These are phyloP conservation scores for Paracorniculantispora psalliotae DNA, from an alignment of 2,329 filamentous ascomycete species.

Conservation along the genomic window DNA sequence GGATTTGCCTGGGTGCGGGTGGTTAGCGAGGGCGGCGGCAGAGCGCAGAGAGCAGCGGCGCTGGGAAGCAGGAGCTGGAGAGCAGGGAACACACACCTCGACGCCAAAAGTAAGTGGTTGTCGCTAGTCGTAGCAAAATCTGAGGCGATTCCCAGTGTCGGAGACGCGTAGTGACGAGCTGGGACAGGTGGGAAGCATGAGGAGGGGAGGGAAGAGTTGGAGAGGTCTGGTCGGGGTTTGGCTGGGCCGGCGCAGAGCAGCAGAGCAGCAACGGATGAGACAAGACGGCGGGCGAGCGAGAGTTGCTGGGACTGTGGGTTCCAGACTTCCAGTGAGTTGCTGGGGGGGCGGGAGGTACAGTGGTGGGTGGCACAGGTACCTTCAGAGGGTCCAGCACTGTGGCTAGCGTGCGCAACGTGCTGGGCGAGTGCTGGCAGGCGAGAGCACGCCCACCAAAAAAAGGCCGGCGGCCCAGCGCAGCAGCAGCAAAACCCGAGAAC, in stretches of 20 bases:
- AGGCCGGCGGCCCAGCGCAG: neutral
- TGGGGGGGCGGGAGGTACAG: neutral
- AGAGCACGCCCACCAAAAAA: neutral
- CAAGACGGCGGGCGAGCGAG: neutral
- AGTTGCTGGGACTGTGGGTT: neutral
- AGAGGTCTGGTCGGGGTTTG: slow-evolving; percentile 11
- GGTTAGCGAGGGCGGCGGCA: slow-evolving; percentile 15
- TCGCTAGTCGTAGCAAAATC: neutral
- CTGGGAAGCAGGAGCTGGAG: slow-evolving; percentile 4
- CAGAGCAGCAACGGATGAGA: no score
- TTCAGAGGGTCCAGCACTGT: neutral
- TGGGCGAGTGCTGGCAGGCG: neutral
- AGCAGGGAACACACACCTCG: slow-evolving; percentile 3
- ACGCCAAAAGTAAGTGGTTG: neutral
- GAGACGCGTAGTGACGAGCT: slow-evolving; percentile 6
- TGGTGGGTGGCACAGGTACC: neutral
- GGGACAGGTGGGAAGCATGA: slow-evolving; percentile 8
- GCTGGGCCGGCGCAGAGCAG: slow-evolving; percentile 6
- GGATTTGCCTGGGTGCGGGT: slow-evolving; percentile 16
- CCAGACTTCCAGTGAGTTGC: no score
- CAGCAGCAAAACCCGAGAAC: slow-evolving; percentile 13
- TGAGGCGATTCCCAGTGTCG: neutral
- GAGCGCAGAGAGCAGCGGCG: slow-evolving; percentile 7
- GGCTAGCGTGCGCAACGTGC: neutral
- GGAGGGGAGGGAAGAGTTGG: slow-evolving; percentile 12